A percentile compares a stretch with the other conserved stretches of the same genome.
phyloP scores from a whole-genome alignment of 2,329 filamentous ascomycete species.

The Penicillium sclerotiorum region DNA sequence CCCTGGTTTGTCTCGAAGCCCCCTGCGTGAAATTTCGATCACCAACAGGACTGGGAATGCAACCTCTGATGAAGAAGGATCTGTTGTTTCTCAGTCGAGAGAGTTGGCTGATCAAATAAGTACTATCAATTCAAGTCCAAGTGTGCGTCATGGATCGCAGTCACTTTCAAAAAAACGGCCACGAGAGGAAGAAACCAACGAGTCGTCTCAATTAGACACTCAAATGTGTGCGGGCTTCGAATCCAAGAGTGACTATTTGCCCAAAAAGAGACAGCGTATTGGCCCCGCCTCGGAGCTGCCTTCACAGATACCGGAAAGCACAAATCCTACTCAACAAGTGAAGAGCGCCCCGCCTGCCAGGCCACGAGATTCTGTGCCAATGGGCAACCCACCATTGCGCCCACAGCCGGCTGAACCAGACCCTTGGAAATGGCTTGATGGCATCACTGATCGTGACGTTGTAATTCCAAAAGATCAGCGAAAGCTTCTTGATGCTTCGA shows the following conservation, averaged over 20 bases:
- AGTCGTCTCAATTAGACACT: not conserved
- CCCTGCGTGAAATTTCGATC: not conserved
- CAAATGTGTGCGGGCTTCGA: not conserved
- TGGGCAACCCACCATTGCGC: not conserved
- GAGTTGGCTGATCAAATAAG: not conserved
- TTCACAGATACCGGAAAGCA: not conserved
- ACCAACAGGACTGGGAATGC: not conserved
- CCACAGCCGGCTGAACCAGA: constrained; percentile 2
- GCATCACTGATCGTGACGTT: constrained; percentile 47
- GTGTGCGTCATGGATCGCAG: not conserved
- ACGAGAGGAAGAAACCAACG: constrained; percentile 9
- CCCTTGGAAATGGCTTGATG: constrained; percentile 37
- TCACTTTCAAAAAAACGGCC: constrained; percentile 11
- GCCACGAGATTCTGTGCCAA: not conserved
- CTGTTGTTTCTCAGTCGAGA: constrained; percentile 3
- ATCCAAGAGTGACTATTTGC: not conserved
- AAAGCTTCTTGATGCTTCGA: constrained; percentile 48
- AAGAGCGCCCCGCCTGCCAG: not conserved
- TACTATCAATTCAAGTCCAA: not conserved
- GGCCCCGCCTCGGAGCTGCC: not conserved
- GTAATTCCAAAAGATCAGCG: constrained; percentile 54
- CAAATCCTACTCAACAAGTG: not conserved
- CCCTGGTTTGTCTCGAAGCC: not conserved
- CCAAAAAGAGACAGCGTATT: constrained; percentile 20
- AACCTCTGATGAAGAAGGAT: not conserved